These are phyloP conservation scores for Mycena filopes DNA, from an alignment of 768 basidiomycete genomes.

Conservation along the genomic window DNA sequence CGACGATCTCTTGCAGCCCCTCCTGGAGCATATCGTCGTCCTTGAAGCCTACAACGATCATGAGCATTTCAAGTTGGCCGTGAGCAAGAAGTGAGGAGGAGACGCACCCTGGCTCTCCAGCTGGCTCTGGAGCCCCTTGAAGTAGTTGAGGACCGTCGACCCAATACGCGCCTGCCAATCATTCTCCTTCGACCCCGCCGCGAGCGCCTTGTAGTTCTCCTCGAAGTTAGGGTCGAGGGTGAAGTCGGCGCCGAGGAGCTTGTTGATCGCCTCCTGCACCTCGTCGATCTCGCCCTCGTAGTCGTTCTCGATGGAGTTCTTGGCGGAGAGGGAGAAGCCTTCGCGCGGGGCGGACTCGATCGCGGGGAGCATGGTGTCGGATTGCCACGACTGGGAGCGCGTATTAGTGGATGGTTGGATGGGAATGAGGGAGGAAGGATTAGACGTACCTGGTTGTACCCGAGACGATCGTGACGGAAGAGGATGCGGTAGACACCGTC, in stretches of 20 bases:
- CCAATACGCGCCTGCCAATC: constrained; percentile 44
- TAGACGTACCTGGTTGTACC: constrained; percentile 41
- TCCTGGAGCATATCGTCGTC: constrained; percentile 54
- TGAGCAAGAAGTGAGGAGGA: not conserved
- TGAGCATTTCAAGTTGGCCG: not conserved
- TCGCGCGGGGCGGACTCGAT: constrained; percentile 47
- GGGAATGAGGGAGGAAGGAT: not conserved
- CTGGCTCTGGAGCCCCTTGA: constrained; percentile 46
- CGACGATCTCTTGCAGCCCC: constrained; percentile 47
- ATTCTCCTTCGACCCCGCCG: constrained; percentile 32
- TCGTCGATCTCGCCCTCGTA: constrained; percentile 45
- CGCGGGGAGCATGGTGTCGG: constrained; percentile 44
- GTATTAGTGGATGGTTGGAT: not conserved
- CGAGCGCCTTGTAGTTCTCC: constrained; percentile 42
- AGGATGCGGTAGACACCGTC: constrained; percentile 54
- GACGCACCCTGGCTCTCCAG: constrained; percentile 40
- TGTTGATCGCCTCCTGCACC: constrained; percentile 41
- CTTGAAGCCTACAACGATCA: constrained; percentile 41
- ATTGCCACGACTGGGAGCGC: constrained; percentile 28
- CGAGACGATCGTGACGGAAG: constrained; percentile 46
- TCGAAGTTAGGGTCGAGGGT: constrained; percentile 52
- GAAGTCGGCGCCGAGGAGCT: constrained; percentile 44
- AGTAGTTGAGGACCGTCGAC: constrained; percentile 40
- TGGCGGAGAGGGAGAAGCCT: constrained; percentile 46
- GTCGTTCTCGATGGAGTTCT: constrained; percentile 45